These are phyloP conservation scores for Umbilicaria muhlenbergii DNA, from an alignment of 495 filamentous ascomycete genomes.

Conservation along the genomic window DNA sequence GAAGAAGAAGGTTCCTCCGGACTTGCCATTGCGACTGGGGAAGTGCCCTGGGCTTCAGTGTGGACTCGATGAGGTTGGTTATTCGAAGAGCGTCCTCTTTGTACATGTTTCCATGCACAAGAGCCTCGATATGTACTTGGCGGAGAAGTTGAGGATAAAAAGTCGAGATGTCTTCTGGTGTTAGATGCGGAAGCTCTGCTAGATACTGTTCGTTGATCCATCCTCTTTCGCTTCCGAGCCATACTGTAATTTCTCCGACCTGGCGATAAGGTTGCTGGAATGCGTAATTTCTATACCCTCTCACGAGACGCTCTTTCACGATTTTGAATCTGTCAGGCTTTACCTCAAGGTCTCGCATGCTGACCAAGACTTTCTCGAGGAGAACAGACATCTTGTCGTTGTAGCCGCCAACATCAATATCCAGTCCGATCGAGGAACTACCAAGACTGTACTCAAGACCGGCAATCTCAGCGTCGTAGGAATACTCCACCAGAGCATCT, in stretches of 20 bases:
- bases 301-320: conserved; percentile 69
- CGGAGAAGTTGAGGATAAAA: conserved; percentile 72
- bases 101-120: conserved; percentile 87
- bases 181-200: conserved; percentile 58
- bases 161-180: conserved; percentile 51
- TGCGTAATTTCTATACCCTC: conserved; percentile 71
- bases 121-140: conserved; percentile 75
- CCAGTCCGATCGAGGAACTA: conserved; percentile 54
- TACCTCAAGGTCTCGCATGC: conserved; percentile 73
- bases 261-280: conserved; percentile 80
- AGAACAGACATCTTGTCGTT: conserved; percentile 92
- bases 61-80: conserved; percentile 65
- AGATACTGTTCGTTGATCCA: conserved; percentile 73
- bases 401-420: conserved; percentile 74
- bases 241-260: conserved; percentile 69
- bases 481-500: conserved; percentile 85
- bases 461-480: conserved; percentile 90
- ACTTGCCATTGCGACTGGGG: conserved; percentile 70
- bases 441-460: conserved; percentile 72
- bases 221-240: conserved; percentile 58
- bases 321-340: conserved; percentile 76
- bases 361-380: conserved; percentile 75
- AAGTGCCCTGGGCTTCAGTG: conserved; percentile 58
- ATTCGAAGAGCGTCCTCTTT: conserved; percentile 87
- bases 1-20: conserved; percentile 59